Percentiles rank a stretch among this genome's conserved stretches.
Evolutionary conservation across 1,284 basidiomycete species (phyloP).

Genomic region (Pseudomicrostroma phylloplanum): DNA sequence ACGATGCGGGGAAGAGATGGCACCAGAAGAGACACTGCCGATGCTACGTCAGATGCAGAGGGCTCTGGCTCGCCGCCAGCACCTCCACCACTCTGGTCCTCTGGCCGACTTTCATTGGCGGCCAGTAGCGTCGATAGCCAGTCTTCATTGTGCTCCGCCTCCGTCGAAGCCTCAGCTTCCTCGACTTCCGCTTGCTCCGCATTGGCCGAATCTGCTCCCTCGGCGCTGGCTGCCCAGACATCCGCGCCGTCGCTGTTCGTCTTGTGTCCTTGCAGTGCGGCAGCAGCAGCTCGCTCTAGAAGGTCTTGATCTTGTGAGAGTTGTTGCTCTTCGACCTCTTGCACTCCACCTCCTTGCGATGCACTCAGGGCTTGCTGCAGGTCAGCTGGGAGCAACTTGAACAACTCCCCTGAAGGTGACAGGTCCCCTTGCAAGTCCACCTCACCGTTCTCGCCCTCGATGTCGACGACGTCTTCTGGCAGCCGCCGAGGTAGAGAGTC

Average conservation of each 20-base stretch:
- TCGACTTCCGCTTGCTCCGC: background rate
- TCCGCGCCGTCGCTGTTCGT: background rate
- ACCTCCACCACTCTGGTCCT: slow-evolving; percentile 30
- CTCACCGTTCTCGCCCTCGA: slow-evolving; percentile 17
- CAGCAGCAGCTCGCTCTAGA: background rate
- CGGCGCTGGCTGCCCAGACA: slow-evolving; percentile 7
- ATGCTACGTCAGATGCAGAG: background rate
- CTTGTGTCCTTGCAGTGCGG: slow-evolving; percentile 8
- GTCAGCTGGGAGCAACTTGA: slow-evolving; percentile 24
- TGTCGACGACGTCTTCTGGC: slow-evolving; percentile 14
- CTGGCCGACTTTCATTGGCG: slow-evolving; percentile 13
- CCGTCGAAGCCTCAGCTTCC: background rate
- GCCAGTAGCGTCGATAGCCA: slow-evolving; percentile 4
- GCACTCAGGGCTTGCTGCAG: slow-evolving; percentile 15
- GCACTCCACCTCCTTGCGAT: background rate
- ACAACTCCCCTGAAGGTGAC: slow-evolving; percentile 14
- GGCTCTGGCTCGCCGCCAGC: background rate
- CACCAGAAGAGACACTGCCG: background rate
- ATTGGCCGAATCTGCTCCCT: slow-evolving; percentile 8
- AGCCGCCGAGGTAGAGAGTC: slow-evolving; percentile 16
- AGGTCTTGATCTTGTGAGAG: background rate
- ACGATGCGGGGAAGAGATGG: slow-evolving; percentile 76
- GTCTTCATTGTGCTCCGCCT: background rate
- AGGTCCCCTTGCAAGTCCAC: background rate
- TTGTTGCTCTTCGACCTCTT: slow-evolving; percentile 1